Evolutionary conservation across 2,329 filamentous ascomycete species (phyloP).

Genomic region (Grosmannia clavigera): DNA sequence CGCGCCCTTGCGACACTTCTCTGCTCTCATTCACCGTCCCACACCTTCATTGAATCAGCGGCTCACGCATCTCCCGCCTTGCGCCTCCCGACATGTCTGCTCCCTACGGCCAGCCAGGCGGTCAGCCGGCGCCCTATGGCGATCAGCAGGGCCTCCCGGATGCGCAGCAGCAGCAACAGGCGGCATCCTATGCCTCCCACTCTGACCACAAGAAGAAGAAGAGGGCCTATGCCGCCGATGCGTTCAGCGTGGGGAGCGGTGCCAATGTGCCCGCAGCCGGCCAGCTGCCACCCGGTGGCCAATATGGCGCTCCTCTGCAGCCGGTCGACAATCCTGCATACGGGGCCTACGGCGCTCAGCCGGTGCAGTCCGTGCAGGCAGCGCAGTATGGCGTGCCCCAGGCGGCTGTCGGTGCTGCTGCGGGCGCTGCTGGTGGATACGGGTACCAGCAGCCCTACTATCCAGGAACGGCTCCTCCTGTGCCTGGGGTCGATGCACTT

Average conservation of each 20-base stretch:
- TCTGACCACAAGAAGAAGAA: slow-evolving; percentile 67
- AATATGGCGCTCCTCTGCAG: slow-evolving; percentile 34
- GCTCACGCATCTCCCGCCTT: slow-evolving; percentile 2
- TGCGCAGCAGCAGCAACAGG: slow-evolving; percentile 24
- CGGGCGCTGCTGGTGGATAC: slow-evolving; percentile 44
- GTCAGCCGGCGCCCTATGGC: slow-evolving; percentile 27
- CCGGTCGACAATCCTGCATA: slow-evolving; percentile 34
- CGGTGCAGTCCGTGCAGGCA: slow-evolving; percentile 27
- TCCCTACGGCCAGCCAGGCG: slow-evolving; percentile 29
- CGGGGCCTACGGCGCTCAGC: slow-evolving; percentile 45
- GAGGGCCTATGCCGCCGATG: slow-evolving; percentile 85
- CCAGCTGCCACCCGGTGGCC: slow-evolving; percentile 25
- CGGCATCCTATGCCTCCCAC: slow-evolving; percentile 14
- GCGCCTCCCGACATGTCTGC: slow-evolving; percentile 35
- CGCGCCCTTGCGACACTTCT: not conserved
- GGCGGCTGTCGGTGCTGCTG: slow-evolving; percentile 26
- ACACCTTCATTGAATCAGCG: not conserved
- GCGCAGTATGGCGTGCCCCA: slow-evolving; percentile 30
- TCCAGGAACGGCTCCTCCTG: slow-evolving; percentile 29
- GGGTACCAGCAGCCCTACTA: slow-evolving; percentile 58
- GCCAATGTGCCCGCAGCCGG: slow-evolving; percentile 58
- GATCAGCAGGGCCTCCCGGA: slow-evolving; percentile 23
- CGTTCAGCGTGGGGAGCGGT: slow-evolving; percentile 83
- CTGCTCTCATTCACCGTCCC: no score
- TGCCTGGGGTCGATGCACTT: slow-evolving; percentile 52